phyloP scores from a whole-genome alignment of 768 basidiomycete species.

The Pisolithus tinctorius region DNA sequence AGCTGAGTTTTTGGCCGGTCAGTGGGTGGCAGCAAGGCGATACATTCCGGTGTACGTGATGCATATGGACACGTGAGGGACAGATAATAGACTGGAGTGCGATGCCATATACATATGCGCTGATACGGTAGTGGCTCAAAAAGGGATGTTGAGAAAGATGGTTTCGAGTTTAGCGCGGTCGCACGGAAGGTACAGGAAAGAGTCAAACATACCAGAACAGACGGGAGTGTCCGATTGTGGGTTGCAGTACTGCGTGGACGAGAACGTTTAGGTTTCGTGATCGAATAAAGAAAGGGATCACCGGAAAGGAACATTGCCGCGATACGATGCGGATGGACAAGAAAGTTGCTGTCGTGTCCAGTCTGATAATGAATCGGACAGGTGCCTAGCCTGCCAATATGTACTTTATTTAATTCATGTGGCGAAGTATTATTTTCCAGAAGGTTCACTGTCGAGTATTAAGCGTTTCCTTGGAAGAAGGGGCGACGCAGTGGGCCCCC shows the following conservation, averaged over 20 bases:
- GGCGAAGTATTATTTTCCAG: neutral
- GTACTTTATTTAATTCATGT: neutral
- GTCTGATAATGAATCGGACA: neutral
- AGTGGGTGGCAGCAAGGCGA: no score
- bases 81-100: no score
- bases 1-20: no score
- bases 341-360: neutral
- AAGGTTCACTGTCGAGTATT: neutral
- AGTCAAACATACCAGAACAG: no score
- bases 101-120: no score
- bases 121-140: no score
- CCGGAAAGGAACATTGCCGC: neutral
- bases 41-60: no score
- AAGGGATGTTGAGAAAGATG: neutral
- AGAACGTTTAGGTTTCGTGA: neutral
- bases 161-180: neutral
- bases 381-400: neutral
- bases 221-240: no score
- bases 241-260: no score
- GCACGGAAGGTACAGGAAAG: neutral
- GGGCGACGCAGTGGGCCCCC: no score
- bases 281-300: neutral
- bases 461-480: neutral
- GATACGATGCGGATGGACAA: neutral
- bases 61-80: no score